A percentile compares a stretch with the other conserved stretches of the same genome.
Conservation (phyloP, 768 basidiomycete species). For the Suillus placidus region DNA sequence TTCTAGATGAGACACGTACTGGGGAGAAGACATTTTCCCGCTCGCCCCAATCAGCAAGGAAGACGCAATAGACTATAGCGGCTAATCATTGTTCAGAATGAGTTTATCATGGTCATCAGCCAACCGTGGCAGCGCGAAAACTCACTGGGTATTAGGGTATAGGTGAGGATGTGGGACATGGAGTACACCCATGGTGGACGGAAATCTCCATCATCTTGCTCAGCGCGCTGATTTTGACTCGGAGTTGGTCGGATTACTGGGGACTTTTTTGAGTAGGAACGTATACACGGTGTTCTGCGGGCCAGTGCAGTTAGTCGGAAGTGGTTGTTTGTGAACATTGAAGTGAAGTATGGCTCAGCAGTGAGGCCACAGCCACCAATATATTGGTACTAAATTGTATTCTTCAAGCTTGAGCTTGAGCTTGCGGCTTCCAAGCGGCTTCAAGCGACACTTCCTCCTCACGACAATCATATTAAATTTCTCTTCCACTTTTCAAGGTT, state of each 20-base stretch:
- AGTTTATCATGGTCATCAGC: not conserved
- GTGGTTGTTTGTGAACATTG: slow-evolving; percentile 5
- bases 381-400: no score
- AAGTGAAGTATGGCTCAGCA: not conserved
- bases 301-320: slow-evolving; percentile 8
- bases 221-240: not conserved
- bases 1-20: slow-evolving; percentile 41
- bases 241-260: not conserved
- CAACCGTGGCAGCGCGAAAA: slow-evolving; percentile 2
- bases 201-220: slow-evolving; percentile 43
- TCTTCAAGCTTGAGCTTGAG: no score
- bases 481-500: not conserved
- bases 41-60: slow-evolving; percentile 71
- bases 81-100: slow-evolving; percentile 37
- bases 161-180: slow-evolving; percentile 52
- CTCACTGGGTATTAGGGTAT: slow-evolving; percentile 59
- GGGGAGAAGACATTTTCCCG: slow-evolving; percentile 71
- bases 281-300: not conserved
- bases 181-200: slow-evolving; percentile 66
- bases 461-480: not conserved
- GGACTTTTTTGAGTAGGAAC: not conserved
- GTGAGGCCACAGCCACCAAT: not conserved
- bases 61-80: slow-evolving; percentile 56
- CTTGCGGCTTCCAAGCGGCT: no score
- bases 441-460: not conserved